A percentile compares a stretch with the other conserved stretches of the same genome.
Conservation (phyloP, 495 filamentous ascomycete species). For the Penicillium robsamsonii region DNA sequence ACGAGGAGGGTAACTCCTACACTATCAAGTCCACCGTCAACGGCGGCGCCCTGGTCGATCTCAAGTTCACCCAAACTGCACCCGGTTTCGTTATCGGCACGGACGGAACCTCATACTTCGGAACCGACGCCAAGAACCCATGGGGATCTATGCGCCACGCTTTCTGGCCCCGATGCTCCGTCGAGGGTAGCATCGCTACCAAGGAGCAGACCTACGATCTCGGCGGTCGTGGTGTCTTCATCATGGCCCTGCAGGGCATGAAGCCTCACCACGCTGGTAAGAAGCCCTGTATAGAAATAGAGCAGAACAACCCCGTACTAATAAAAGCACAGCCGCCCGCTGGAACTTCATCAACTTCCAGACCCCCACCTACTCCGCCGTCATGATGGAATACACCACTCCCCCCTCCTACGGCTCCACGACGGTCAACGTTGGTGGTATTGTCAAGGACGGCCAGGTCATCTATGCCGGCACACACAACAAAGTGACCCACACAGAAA, state of each 20-base stretch:
- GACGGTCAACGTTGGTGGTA: slow-evolving; percentile 77
- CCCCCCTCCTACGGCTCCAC: slow-evolving; percentile 92
- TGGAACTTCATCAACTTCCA: slow-evolving; percentile 97
- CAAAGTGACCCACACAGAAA: slow-evolving; percentile 62
- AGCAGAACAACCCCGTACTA: slow-evolving; percentile 1
- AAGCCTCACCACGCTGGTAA: slow-evolving; percentile 93
- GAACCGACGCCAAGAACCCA: slow-evolving; percentile 77
- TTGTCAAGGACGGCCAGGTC: slow-evolving; percentile 78
- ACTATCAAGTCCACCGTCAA: slow-evolving; percentile 83
- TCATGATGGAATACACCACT: slow-evolving; percentile 95
- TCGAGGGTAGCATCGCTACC: slow-evolving; percentile 81
- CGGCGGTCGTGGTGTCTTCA: slow-evolving; percentile 72
- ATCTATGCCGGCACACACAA: slow-evolving; percentile 66
- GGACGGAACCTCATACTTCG: slow-evolving; percentile 80
- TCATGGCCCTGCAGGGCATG: slow-evolving; percentile 91
- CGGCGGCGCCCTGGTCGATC: slow-evolving; percentile 71
- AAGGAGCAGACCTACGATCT: slow-evolving; percentile 80
- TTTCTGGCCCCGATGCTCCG: slow-evolving; percentile 86
- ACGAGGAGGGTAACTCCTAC: slow-evolving; percentile 77
- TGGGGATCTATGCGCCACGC: slow-evolving; percentile 90
- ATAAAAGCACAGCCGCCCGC: slow-evolving; percentile 59
- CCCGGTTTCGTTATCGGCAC: slow-evolving; percentile 87
- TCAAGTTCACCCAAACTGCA: slow-evolving; percentile 70
- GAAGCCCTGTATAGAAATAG: slow-evolving; percentile 8
- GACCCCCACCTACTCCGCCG: slow-evolving; percentile 75